Percentiles rank a stretch among this genome's conserved stretches.
Evolutionary conservation across 352 stramenopile species (phyloP).

Genomic region (Peronospora farinosa): DNA sequence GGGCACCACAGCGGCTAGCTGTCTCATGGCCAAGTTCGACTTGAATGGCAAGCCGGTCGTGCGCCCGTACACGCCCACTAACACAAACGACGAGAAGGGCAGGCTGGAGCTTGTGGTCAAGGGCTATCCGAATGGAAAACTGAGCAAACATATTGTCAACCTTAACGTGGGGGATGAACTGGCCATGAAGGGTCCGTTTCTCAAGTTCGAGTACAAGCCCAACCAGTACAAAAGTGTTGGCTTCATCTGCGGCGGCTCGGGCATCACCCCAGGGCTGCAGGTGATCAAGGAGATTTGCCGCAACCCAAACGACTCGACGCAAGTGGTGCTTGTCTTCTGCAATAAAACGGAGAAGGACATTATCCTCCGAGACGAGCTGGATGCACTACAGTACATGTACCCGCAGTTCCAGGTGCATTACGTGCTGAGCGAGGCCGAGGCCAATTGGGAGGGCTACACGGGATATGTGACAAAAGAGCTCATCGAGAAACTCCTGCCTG

Average conservation of each 20-base stretch:
- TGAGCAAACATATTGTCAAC: slow-evolving; percentile 77
- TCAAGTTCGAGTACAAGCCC: slow-evolving; percentile 81
- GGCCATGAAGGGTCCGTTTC: slow-evolving; percentile 82
- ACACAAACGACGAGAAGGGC: slow-evolving; percentile 66
- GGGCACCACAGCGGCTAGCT: slow-evolving; percentile 55
- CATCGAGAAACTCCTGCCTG: slow-evolving; percentile 60
- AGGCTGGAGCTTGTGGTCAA: slow-evolving; percentile 82
- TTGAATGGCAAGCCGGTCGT: slow-evolving; percentile 63
- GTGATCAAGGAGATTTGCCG: slow-evolving; percentile 69
- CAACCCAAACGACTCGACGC: slow-evolving; percentile 71
- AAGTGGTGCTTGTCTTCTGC: slow-evolving; percentile 73
- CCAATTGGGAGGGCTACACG: slow-evolving; percentile 45
- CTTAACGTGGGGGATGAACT: slow-evolving; percentile 73
- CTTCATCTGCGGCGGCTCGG: slow-evolving; percentile 76
- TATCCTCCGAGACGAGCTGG: slow-evolving; percentile 74
- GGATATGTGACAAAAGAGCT: slow-evolving; percentile 70
- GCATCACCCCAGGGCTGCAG: slow-evolving; percentile 75
- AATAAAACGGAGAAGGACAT: slow-evolving; percentile 83
- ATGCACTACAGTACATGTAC: slow-evolving; percentile 53
- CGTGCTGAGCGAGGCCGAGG: slow-evolving; percentile 39
- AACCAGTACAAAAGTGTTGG: slow-evolving; percentile 78
- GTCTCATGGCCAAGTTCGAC: slow-evolving; percentile 51
- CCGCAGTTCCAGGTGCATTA: slow-evolving; percentile 61
- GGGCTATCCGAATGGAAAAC: slow-evolving; percentile 70
- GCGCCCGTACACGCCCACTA: slow-evolving; percentile 79